Base-by-base conservation (phyloP, 2,329 filamentous ascomycete species). In the Penicillium frequentans region DNA sequence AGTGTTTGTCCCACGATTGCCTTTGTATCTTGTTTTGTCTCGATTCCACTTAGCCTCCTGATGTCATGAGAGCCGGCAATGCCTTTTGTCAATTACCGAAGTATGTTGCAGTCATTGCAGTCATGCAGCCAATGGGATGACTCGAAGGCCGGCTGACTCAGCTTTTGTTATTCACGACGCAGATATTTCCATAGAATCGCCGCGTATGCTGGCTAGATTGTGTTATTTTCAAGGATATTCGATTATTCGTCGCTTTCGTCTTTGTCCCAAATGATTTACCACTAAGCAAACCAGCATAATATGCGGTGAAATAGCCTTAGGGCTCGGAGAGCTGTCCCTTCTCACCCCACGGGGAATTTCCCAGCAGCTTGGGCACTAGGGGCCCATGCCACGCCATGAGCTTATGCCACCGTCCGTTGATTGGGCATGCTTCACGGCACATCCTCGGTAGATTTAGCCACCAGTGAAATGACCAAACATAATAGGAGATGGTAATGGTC, bases 291-390 rank as follows among this genome's bases (percentile, higher is more conserved):
- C 19, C 19, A 42, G 19, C 10, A 42, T 3, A 9, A 10, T 14
- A 6, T 42, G 19, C 9, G 35, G n/a, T 42, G 23, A 13, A 23
- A n/a, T 10, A 11, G 37, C 3, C n/a, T 39, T 55, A 55, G 53
- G 54, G 56, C 50, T 61, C 53, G 49, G 56, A 39, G 49, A 37
- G 47, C 39, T 33, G 26, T n/a, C 7, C 42, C 14, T 51, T 24
- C 49, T 23, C 39, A 43, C 58, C 55, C 57, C 54, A 53, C 49
- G 57, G 57, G 57, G 52, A 54, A 58, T 52, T 37, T 37, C 19
- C 53, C 54, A 37, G 54, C 58, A 58, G 51, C 57, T 54, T 51
- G 37, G 37, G 26, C 43, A 26, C 47, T 52, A 56, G 37, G 49
- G 47, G 56, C 16, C 55, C 46, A 58, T 39, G 52, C 52, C 24